These are phyloP conservation scores for Hibiscus syriacus DNA, from an alignment of 345 rosid species.

Conservation along the genomic window DNA sequence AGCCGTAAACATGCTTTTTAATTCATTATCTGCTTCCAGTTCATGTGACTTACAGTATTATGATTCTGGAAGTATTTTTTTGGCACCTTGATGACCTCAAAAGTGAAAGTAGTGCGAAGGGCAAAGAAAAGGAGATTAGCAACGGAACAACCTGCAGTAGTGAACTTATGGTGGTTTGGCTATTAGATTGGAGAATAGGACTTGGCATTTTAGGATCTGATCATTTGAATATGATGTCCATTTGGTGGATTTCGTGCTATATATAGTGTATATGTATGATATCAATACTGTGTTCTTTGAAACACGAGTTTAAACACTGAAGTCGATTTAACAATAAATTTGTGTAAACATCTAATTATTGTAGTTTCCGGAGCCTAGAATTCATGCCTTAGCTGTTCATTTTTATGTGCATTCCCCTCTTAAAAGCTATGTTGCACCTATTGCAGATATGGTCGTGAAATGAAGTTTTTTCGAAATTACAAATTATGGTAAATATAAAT, in stretches of 20 bases:
- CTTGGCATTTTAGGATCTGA: constrained; percentile 9
- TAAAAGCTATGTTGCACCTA: no score
- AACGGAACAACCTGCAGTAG: background rate
- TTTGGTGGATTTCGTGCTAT: constrained; percentile 20
- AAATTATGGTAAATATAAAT: no score
- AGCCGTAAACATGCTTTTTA: constrained; percentile 50
- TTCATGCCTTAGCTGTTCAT: no score
- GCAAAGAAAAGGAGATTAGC: no score
- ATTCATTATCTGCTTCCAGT: background rate
- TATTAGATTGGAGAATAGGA: background rate
- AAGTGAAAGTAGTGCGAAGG: constrained; percentile 4
- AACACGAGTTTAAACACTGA: constrained; percentile 18
- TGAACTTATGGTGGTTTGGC: background rate
- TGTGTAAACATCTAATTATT: background rate
- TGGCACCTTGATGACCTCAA: constrained; percentile 15
- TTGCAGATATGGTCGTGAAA: no score
- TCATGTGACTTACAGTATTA: constrained; percentile 18
- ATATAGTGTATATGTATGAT: constrained; percentile 27
- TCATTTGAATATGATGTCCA: constrained; percentile 16
- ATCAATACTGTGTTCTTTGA: constrained; percentile 30
- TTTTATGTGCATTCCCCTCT: no score
- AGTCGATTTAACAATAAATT: constrained; percentile 19
- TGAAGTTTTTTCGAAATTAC: no score
- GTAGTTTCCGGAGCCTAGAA: no score
- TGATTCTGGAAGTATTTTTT: constrained; percentile 23